Evolutionary conservation across 2,329 filamentous ascomycete species (phyloP), one percentile per base, ranked within the genome.

Genomic region (Penicillium psychrosexuale): DNA sequence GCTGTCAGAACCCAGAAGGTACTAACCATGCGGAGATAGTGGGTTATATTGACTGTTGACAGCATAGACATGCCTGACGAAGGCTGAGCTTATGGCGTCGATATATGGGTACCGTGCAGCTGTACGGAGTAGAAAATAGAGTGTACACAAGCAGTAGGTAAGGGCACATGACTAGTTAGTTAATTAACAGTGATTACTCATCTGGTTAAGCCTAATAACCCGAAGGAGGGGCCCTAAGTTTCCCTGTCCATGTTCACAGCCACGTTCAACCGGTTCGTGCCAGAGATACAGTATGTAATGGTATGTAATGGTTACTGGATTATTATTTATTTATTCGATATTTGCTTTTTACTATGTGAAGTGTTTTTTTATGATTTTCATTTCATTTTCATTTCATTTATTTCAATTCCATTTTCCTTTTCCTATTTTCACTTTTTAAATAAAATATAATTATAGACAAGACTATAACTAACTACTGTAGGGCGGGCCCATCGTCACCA

Each of bases 391-490:
- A 44, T 44, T 28, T 57, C 22, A 22, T 4, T 44, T 54, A 47
- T n/a, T 39, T 55, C 13, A 30, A 36, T 34, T 53, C 37, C 9
- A 34, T 44, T 44, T 44, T 28, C 19, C 19, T 55, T 44, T 44
- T 45, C 17, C 13, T 28, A 43, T 49, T 46, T 15, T 36, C 34
- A 27, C 36, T 49, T 28, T 39, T 30, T 37, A 31, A 30, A 19
- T 27, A 48, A 40, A 34, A 36, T 33, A 49, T 50, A 34, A 57
- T 51, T 55, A 49, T 31, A 42, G 47, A 56, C 36, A 48, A 56
- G 43, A 53, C 40, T 53, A 56, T 48, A 53, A 48, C 55, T 57
- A 44, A 57, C 46, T 47, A 53, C 36, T 47, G 52, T 59, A 55
- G 33, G 48, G 51, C 58, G 51, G 48, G 51, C 31, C 51, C 48